phyloP scores from a whole-genome alignment of 2,329 filamentous ascomycete species.

The Fusarium mundagurra region DNA sequence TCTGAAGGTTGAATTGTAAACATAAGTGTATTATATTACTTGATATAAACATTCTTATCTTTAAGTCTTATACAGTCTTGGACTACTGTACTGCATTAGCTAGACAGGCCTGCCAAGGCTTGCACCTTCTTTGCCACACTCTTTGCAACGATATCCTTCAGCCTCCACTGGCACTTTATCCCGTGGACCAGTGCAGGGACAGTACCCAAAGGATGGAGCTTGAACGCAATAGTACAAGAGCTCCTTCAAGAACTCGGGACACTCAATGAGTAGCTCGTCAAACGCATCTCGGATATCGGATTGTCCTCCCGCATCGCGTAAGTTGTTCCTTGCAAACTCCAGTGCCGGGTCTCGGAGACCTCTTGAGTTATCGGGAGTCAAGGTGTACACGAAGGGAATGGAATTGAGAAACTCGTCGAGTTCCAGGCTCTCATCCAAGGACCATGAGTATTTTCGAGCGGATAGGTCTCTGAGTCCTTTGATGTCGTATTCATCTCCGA shows the following conservation, averaged over 20 bases:
- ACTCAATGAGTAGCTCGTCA: background rate
- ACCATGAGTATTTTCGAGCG: slow-evolving; percentile 8
- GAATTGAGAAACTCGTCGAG: slow-evolving; percentile 5
- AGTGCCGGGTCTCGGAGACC: background rate
- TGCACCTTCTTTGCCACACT: background rate
- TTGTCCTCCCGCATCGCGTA: background rate
- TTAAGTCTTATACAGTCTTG: fast-evolving
- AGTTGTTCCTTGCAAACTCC: background rate
- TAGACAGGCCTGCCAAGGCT: background rate
- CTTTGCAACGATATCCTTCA: background rate
- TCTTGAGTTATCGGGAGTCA: background rate
- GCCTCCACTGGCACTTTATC: background rate
- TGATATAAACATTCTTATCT: background rate
- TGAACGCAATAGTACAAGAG: background rate
- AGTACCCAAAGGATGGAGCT: background rate
- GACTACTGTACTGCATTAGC: fast-evolving
- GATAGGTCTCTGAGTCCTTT: background rate
- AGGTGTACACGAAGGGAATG: slow-evolving; percentile 4
- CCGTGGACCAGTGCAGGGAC: background rate
- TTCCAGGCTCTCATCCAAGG: background rate
- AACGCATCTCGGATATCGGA: background rate
- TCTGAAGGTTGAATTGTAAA: too few species aligned
- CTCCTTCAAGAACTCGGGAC: slow-evolving; percentile 19
- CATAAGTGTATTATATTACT: fast-evolving
- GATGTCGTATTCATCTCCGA: slow-evolving; percentile 30